phyloP scores from a whole-genome alignment of 2,329 filamentous ascomycete species.

The Pleomassaria siparia region DNA sequence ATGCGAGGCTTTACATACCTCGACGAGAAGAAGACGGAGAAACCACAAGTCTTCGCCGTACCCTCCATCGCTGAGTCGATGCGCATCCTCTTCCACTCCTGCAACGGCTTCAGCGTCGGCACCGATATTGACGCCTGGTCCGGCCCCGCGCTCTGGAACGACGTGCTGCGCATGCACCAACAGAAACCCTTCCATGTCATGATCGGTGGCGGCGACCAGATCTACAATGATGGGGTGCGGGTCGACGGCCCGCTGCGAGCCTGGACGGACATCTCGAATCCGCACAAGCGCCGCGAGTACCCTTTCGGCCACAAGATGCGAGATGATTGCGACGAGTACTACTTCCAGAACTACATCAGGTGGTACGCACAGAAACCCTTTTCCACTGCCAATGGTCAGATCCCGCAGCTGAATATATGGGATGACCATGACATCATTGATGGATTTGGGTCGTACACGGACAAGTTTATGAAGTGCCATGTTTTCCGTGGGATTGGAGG shows the following conservation, averaged over 20 bases:
- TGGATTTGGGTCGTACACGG: conserved; percentile 66
- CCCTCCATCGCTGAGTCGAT: conserved; percentile 64
- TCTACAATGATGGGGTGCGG: conserved; percentile 76
- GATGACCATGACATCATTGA: conserved; percentile 69
- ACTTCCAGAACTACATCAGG: conserved; percentile 62
- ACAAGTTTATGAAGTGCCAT: conserved; percentile 66
- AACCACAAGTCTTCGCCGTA: conserved; percentile 53
- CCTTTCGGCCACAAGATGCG: conserved; percentile 67
- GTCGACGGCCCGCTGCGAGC: conserved; percentile 75
- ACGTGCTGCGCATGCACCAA: conserved; percentile 62
- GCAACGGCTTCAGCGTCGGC: conserved; percentile 68
- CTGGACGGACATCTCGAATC: conserved; percentile 64
- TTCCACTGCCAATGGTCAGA: conserved; percentile 61
- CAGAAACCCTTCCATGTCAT: conserved; percentile 66
- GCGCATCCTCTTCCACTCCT: conserved; percentile 70
- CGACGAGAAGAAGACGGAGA: conserved; percentile 46
- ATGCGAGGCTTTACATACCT: conserved; percentile 67
- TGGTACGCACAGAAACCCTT: conserved; percentile 72
- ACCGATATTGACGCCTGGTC: conserved; percentile 65
- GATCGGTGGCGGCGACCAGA: conserved; percentile 90
- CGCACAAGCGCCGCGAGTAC: conserved; percentile 60
- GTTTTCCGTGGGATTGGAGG: conserved; percentile 68
- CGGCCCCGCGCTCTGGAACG: conserved; percentile 65
- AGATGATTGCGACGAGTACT: conserved; percentile 61
- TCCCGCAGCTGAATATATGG: conserved; percentile 67